Base-by-base conservation (phyloP, 1,139 yeast genomes). In the Pichia sp. region DNA sequence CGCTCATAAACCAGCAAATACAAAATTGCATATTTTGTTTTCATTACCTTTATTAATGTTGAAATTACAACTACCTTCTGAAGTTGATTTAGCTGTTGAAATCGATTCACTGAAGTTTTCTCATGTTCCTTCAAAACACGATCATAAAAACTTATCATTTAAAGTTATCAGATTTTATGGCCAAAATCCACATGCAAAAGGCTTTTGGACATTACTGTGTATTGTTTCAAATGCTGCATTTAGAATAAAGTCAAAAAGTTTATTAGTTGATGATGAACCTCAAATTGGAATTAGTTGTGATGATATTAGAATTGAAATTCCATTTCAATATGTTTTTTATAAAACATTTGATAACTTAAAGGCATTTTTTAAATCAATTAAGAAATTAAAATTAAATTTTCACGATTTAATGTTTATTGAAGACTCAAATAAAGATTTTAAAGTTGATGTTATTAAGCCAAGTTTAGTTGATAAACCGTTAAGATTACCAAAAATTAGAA, bases 271-370 rank as follows among this genome's bases (percentile, higher is more conserved):
- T 3, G 54, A 49, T 29, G 58, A 55, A n/a, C 46, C 52, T 3
- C 47, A 47, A 34, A 49, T 59, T 33, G 44, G 42, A 13, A 39
- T 64, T 16, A 51, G 41, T 33, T 58, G 64, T 25, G 52, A 60
- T 29, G 59, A 67, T 6, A 53, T 61, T 22, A 52, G 68, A 53
- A 58, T 66, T 50, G 68, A 64, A 50, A 61, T 66, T 30, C 69
- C 70, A 1, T 66, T 62, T 53, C 68, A 67, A 46, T 67, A 64
- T 46, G 55, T 66, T 19, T 65, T 81, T 46, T 82, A 81, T 64
- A 73, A 72, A 59, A 67, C 84, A 1, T 83, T 85, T 66, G 90
- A 85, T 59, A 83, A 81, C 60, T 62, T 84, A 19, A 76, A 87
- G 3, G 76, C 84, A 0, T 70, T 83, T 36, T 62, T 76, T 9